Evolutionary conservation across 495 filamentous ascomycete species (phyloP).

Genomic region (Penicillium egyptiacum): DNA sequence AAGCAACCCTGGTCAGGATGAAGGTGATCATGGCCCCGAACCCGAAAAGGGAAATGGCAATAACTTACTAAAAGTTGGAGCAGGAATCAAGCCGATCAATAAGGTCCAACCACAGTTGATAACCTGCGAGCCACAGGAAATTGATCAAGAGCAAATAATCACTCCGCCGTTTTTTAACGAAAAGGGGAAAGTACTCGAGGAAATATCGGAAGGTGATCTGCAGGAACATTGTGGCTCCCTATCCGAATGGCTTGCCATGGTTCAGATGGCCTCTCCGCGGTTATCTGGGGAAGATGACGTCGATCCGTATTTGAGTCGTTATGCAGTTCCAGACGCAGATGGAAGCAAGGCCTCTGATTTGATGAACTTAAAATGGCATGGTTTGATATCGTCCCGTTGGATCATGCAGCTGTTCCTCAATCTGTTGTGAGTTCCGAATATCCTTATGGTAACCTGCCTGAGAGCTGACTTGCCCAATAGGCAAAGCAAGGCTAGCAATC

Average conservation of each 20-base stretch:
- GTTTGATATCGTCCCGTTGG: constrained; percentile 45
- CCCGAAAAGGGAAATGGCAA: neutral
- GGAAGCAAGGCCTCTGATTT: constrained; percentile 26
- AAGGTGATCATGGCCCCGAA: constrained; percentile 24
- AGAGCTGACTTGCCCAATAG: constrained; percentile 15
- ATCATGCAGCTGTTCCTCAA: constrained; percentile 38
- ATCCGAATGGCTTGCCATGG: constrained; percentile 83
- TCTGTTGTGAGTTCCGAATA: constrained; percentile 38
- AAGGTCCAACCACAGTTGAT: constrained; percentile 54
- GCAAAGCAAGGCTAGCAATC: neutral
- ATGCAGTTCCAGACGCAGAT: constrained; percentile 58
- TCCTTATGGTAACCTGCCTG: neutral
- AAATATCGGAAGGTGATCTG: constrained; percentile 46
- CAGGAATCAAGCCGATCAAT: constrained; percentile 48
- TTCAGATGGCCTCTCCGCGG: constrained; percentile 70
- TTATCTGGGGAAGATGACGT: constrained; percentile 64
- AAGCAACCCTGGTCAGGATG: constrained; percentile 19
- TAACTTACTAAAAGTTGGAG: constrained; percentile 4
- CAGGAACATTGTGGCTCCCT: constrained; percentile 62
- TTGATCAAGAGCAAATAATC: constrained; percentile 34
- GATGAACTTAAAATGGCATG: constrained; percentile 50
- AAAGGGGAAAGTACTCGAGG: constrained; percentile 30
- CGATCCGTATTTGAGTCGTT: constrained; percentile 81
- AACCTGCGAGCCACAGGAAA: constrained; percentile 30
- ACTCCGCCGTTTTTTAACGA: constrained; percentile 46